Conservation (phyloP, 306 rosid genomes). For the Sophora flavescens region DNA sequence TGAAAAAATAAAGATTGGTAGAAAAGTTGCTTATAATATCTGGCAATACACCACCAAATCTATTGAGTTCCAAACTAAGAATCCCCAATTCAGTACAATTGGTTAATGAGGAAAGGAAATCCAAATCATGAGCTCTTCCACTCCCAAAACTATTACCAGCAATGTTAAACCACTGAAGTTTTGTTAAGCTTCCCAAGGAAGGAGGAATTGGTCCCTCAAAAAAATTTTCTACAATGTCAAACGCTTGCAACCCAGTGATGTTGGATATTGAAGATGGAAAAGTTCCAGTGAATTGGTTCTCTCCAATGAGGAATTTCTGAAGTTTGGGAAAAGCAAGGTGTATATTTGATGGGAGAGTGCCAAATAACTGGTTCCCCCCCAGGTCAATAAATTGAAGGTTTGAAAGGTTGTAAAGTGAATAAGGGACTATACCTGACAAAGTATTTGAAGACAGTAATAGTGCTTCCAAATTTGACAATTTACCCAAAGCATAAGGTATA, state of each 20-base stretch:
- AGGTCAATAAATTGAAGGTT: neutral
- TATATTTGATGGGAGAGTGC: constrained; percentile 38
- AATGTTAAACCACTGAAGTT: neutral
- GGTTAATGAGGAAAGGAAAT: constrained; percentile 44
- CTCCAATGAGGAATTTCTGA: accelerated
- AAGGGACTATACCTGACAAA: constrained; percentile 38
- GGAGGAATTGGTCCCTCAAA: constrained; percentile 41
- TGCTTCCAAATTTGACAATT: neutral
- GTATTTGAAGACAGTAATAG: neutral
- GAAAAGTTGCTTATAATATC: constrained; percentile 32
- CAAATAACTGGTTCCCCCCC: neutral
- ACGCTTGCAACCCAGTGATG: neutral
- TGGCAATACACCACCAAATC: constrained; percentile 40
- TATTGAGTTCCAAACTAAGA: accelerated
- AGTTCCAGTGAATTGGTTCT: constrained; percentile 3
- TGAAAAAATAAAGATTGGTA: neutral
- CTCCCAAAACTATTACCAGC: constrained; percentile 4
- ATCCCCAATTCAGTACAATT: neutral
- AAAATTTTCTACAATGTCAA: neutral
- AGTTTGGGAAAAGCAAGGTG: constrained; percentile 38
- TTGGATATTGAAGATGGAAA: constrained; percentile 40
- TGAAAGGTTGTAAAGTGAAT: constrained; percentile 47
- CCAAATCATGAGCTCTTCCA: constrained; percentile 28
- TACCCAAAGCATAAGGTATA: constrained; percentile 37
- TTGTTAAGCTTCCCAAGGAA: constrained; percentile 16